Percentiles rank a stretch among this genome's conserved stretches.
phyloP scores from a whole-genome alignment of 129 eudicot species.

The Centaurea solstitialis region DNA sequence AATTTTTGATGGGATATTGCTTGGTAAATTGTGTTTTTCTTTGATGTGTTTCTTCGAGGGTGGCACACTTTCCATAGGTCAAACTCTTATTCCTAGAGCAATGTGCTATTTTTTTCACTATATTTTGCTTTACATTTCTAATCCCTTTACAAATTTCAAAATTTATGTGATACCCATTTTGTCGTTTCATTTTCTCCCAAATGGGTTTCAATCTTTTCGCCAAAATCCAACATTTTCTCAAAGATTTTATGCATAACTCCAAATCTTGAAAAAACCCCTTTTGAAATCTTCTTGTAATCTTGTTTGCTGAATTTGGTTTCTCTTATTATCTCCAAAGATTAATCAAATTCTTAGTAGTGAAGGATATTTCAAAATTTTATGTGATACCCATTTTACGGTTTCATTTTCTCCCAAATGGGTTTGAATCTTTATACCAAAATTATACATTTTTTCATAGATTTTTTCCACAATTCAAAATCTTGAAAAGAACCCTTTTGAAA shows the following conservation, averaged over 20 bases:
- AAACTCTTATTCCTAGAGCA: conserved; percentile 28
- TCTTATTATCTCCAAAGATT: too few relatives aligned
- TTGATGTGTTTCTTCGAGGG: conserved; percentile 22
- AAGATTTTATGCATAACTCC: too few relatives aligned
- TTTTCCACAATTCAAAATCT: not conserved
- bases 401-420: too few relatives aligned
- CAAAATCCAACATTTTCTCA: too few relatives aligned
- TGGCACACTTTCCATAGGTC: conserved; percentile 44
- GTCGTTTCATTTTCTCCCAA: not conserved
- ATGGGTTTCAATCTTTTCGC: too few relatives aligned
- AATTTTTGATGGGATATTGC: conserved; percentile 30
- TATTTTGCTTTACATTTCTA: not conserved
- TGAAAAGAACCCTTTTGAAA: not conserved
- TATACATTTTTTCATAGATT: not conserved
- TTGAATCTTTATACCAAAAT: not conserved
- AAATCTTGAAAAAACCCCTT: too few relatives aligned
- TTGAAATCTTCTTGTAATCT: too few relatives aligned
- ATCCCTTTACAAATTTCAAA: not conserved
- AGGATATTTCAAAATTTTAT: too few relatives aligned
- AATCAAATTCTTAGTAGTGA: too few relatives aligned
- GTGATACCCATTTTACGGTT: too few relatives aligned
- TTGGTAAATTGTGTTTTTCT: conserved; percentile 37
- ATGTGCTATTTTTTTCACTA: conserved; percentile 21
- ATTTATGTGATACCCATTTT: too few relatives aligned
- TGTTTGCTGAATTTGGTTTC: too few relatives aligned